These are phyloP conservation scores for Usnea hakonensis DNA, from an alignment of 495 filamentous ascomycete genomes.

Conservation along the genomic window DNA sequence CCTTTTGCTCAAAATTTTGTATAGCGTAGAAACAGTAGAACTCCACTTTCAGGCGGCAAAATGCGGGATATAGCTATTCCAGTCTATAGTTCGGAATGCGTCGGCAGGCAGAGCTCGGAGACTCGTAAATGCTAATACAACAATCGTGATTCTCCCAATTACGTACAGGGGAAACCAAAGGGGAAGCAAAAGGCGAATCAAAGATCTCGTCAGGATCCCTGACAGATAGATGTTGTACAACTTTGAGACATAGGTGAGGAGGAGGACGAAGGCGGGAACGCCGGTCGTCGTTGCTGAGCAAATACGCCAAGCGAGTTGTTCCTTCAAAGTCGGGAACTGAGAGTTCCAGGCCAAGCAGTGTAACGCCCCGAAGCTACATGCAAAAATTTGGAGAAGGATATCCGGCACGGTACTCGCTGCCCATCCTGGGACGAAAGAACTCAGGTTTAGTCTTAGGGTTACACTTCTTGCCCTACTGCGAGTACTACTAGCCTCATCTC, in stretches of 20 bases:
- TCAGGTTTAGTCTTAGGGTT: background rate
- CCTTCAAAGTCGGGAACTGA: constrained; percentile 14
- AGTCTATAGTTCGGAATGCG: constrained; percentile 13
- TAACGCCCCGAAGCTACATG: constrained; percentile 17
- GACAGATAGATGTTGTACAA: background rate
- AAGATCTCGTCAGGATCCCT: background rate
- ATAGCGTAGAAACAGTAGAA: no score
- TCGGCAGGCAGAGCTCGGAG: constrained; percentile 16
- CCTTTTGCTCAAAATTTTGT: no score
- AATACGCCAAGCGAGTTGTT: constrained; percentile 16
- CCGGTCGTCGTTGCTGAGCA: constrained; percentile 12
- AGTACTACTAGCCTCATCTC: background rate
- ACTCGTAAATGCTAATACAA: constrained; percentile 14
- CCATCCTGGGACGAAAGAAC: background rate
- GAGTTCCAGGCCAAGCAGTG: constrained; percentile 25
- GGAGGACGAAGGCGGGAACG: background rate
- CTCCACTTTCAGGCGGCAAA: constrained; percentile 2
- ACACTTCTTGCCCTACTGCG: background rate
- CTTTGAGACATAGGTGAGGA: no score
- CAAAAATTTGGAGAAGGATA: background rate
- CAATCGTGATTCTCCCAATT: constrained; percentile 10
- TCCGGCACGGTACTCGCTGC: background rate
- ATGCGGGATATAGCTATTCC: constrained; percentile 17
- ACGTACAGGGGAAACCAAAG: background rate
- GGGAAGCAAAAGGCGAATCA: background rate